Evolutionary conservation across 2,329 filamentous ascomycete genomes (phyloP), one percentile per base, ranked within the genome.

Genomic region (Samsoniella hepiali): DNA sequence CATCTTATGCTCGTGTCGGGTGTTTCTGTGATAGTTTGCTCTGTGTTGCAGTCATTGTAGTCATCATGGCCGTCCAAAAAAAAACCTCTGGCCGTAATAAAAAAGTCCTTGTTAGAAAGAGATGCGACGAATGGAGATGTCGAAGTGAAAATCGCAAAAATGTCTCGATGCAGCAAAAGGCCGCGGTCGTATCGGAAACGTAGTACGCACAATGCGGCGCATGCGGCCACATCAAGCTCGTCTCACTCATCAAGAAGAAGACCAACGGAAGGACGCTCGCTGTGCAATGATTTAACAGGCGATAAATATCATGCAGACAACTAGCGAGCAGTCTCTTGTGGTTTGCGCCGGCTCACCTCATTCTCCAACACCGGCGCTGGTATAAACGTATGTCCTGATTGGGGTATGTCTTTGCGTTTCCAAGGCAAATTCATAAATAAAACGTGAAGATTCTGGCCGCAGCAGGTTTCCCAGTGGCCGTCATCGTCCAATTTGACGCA

Each of bases 11-110:
- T 62, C 58, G 50, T 62, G 58, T 29, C 50, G 27, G 31, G 58
- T 44, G 17, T 36, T 62, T 55, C 58, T 62, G 58, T 62, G 50
- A 62, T 62, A 63, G 38, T 63, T 63, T 63, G 61, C 61, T 63
- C 61, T 63, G 61, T 63, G 54, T 58, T 63, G 61, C 61, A 57
- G 58, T 62, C 54, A 51, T 63, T 63, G 61, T 57, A 57, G 27
- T 63, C 61, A 51, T 63, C 54, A 51, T 58, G 34, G 61, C 54
- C 54, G 45, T 63, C 32, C 34, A 53, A 62, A 55, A 53, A 62
- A 55, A 47, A 62, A 55, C 17, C 38, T 42, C 49, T 55, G 40
- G 50, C 55, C 58, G 50, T 62, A 47, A 45, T 38, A 62, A 54
- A 34, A 7, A 47, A 44, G 34, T 36, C 40, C 40, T 36, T 40